Evolutionary conservation across 768 basidiomycete species (phyloP), one percentile per base, ranked within the genome.

Genomic region (Scleroderma bovista): DNA sequence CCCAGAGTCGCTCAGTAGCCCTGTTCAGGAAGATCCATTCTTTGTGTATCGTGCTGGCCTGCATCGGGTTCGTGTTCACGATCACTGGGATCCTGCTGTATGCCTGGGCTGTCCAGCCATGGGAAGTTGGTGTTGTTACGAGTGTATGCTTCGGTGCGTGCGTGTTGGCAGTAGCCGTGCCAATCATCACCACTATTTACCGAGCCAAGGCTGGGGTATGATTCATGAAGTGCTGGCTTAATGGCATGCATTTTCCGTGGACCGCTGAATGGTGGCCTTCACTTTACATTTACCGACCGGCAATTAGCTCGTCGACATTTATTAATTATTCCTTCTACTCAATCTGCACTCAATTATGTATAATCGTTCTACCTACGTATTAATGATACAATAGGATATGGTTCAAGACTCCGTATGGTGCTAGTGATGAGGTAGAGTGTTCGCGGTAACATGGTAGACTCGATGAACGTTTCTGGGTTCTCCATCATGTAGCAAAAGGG

Each of bases 21-120:
- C 62, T 83, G 20, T 69, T 83, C 32, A 72, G 70, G 44, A 70
- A 74, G n/a, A 74, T 70, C 32, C 79, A 82, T 48, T 51, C 68
- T 22, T 61, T 82, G 6, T 79, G 77, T 53, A 74, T 82, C 47
- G 53, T 63, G 50, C 59, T 78, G 6, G 66, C 80, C 11, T 62
- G 68, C 7, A 37, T 69, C 23, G 80, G 81, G 20, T 83, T 82
- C 55, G 55, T 69, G 9, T 65, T 82, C n/a, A 75, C 75, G 5
- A 63, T 81, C 24, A 56, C 66, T 11, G 81, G 81, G 1, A 72
- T 80, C 44, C 5, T 79, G 5, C 73, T 73, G 55, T 79, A 73
- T 51, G 68, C 75, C 2, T 83, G 79, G 80, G 70, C 72, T 12
- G 57, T 60, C 20, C 71, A 80, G 47, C 69, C 79, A 2, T 51